Evolutionary conservation across 2,329 filamentous ascomycete genomes (phyloP).

Genomic region (Aspergillus flavus): DNA sequence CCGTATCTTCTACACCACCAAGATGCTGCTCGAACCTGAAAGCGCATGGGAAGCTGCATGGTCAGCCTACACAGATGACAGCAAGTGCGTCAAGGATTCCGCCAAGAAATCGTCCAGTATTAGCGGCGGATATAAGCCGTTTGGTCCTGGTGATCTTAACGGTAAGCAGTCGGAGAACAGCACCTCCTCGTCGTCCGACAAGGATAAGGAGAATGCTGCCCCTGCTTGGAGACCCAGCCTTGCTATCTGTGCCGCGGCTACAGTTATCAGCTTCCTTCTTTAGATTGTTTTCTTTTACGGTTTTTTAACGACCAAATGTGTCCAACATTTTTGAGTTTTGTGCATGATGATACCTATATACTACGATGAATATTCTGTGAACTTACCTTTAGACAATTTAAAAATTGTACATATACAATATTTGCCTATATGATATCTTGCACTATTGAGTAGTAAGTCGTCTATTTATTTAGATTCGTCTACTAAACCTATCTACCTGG

Average conservation of each 20-base stretch:
- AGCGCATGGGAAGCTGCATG: constrained; percentile 52
- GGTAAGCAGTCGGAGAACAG: constrained; percentile 2
- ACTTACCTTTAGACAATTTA: background rate
- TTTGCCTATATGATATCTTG: background rate
- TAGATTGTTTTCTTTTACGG: background rate
- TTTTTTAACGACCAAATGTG: background rate
- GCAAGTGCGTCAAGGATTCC: constrained; percentile 16
- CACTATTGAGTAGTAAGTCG: background rate
- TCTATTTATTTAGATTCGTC: background rate
- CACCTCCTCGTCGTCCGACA: background rate
- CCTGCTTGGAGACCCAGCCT: background rate
- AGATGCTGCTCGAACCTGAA: constrained; percentile 55
- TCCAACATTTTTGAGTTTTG: background rate
- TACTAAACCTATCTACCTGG: background rate
- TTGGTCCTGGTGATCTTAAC: constrained; percentile 5
- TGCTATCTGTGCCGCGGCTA: background rate
- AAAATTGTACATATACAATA: background rate
- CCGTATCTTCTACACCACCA: constrained; percentile 58
- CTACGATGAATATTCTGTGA: background rate
- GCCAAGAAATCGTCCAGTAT: constrained; percentile 13
- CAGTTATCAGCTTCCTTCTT: background rate
- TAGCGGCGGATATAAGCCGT: constrained; percentile 15
- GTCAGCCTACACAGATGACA: constrained; percentile 8
- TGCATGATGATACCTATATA: background rate
- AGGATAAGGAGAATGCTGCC: background rate